Base-by-base conservation (phyloP, 2,329 filamentous ascomycete genomes). In the Coniochaeta sp. region DNA sequence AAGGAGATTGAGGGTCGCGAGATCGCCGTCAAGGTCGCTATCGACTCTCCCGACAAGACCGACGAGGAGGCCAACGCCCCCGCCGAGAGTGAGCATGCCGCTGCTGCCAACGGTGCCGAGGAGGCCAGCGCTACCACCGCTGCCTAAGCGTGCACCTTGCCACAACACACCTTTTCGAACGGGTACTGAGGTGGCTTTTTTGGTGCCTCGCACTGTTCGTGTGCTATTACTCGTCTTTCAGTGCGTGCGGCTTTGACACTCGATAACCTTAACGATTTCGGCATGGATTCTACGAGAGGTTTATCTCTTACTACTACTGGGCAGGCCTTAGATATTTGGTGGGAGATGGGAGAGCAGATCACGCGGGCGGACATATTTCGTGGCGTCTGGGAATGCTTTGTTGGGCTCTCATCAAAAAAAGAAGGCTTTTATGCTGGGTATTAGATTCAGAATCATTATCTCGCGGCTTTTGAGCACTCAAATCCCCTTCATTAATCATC, bases 1-100 rank as follows among this genome's bases (percentile, higher is more conserved):
- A 97, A 96, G 85, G 89, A 96, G 71, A 94, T 99, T 61, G 94
- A 97, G 73, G 94, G 92, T 59, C 92, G 94, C 66, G 92, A 97
- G 79, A 99, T 99, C 63, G 94, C 94, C 59, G 94, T 99, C 82
- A 99, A 99, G 88, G 91, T 99, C 69, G 94, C 94, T 68, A 97
- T 99, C 67, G 94, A 99, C 79, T 96, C 91, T 81, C 94, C 94
- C 59, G 92, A 95, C 76, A 99, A 97, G 87, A 85, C 82, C 55
- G 82, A 86, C 59, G 92, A 96, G 74, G 92, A 96, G 69, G 83
- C 87, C 65, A 86, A 79, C 64, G 73, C 73, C 57, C 71, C 70
- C 53, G 67, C 67, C 6, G 58, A 61, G 62, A 60, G 63, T 56
- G 71, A 73, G 64, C 61, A 64, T 52, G 61, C 71, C 61, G 71